Conservation (phyloP, 208 protist species). For the Leishmania arabica region DNA sequence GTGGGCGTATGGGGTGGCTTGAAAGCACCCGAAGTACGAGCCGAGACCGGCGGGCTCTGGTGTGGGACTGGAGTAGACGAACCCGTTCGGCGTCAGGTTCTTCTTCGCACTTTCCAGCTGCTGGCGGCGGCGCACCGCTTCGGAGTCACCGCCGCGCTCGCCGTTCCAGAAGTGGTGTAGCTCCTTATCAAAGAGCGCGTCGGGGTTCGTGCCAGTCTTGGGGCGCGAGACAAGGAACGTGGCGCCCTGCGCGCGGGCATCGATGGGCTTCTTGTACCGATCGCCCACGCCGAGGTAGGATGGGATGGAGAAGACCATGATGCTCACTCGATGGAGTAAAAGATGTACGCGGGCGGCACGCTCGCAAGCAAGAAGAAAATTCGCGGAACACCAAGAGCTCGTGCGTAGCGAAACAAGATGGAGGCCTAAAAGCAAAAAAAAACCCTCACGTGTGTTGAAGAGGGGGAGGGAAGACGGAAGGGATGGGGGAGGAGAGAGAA, state of each 20-base stretch:
- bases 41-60: conserved; percentile 65
- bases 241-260: conserved; percentile 64
- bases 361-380: neutral
- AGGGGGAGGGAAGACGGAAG: neutral
- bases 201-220: conserved; percentile 82
- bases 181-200: conserved; percentile 85
- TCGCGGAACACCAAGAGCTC: neutral
- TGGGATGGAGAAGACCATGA: conserved; percentile 91
- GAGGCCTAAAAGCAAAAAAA: too few relatives aligned
- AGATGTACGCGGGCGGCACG: neutral
- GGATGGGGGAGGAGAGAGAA: neutral
- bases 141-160: conserved; percentile 71
- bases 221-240: conserved; percentile 69
- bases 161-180: conserved; percentile 87
- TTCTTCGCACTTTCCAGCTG: conserved; percentile 61
- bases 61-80: conserved; percentile 56
- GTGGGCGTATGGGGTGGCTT: conserved; percentile 55
- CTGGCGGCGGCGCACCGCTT: conserved; percentile 55
- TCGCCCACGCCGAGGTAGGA: conserved; percentile 83
- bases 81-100: conserved; percentile 82
- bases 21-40: conserved; percentile 86
- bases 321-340: neutral
- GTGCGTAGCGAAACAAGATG: neutral
- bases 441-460: neutral
- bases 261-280: conserved; percentile 61